Evolutionary conservation across 495 filamentous ascomycete genomes (phyloP).

Genomic region (Penicillium herquei): DNA sequence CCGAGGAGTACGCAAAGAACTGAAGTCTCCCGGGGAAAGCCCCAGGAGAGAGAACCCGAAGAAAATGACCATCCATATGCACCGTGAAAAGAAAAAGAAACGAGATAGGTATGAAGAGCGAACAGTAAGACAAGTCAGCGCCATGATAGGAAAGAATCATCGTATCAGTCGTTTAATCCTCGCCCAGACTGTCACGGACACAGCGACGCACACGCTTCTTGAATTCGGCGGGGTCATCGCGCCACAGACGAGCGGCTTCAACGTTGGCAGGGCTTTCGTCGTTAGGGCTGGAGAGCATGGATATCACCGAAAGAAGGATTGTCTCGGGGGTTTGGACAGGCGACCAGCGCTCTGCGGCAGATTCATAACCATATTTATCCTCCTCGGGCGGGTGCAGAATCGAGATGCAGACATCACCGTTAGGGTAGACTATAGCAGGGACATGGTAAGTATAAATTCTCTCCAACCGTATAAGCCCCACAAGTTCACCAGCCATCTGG

Average conservation of each 20-base stretch:
- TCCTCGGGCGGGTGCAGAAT: slow-evolving; percentile 96
- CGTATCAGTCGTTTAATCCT: slow-evolving; percentile 46
- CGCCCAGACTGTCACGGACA: slow-evolving; percentile 81
- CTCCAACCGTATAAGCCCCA: not conserved
- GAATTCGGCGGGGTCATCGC: slow-evolving; percentile 81
- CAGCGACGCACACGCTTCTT: slow-evolving; percentile 71
- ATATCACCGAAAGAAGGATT: slow-evolving; percentile 89
- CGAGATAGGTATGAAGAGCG: not conserved
- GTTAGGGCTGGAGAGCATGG: slow-evolving; percentile 89
- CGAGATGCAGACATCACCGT: slow-evolving; percentile 91
- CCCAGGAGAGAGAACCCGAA: not conserved
- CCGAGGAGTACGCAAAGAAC: slow-evolving; percentile 2
- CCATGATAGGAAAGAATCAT: not conserved
- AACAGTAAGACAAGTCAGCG: not conserved
- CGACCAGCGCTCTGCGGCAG: slow-evolving; percentile 87
- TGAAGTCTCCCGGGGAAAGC: not conserved
- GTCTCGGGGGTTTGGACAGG: slow-evolving; percentile 98
- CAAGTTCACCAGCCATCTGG: not conserved
- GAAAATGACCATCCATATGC: slow-evolving; percentile 21
- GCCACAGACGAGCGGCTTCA: slow-evolving; percentile 83
- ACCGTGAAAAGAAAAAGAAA: slow-evolving; percentile 3
- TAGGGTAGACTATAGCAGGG: slow-evolving; percentile 63
- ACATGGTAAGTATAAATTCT: not conserved
- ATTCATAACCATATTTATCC: slow-evolving; percentile 94
- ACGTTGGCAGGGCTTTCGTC: slow-evolving; percentile 95